phyloP scores from a whole-genome alignment of 1,284 basidiomycete species.

The Flammula alnicola region DNA sequence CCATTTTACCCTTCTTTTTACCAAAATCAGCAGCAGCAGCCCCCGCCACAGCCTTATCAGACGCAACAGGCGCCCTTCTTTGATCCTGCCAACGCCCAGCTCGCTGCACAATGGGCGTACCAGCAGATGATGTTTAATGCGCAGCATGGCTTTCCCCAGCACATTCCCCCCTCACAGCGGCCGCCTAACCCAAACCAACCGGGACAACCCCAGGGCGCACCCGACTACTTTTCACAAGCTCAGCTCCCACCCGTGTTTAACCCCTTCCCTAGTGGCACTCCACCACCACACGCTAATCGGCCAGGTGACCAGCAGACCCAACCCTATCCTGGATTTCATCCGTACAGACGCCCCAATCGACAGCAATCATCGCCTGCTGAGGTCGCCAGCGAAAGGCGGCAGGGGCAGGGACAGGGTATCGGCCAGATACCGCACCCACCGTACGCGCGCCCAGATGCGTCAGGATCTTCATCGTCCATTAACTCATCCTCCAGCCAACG shows the following conservation, averaged over 20 bases:
- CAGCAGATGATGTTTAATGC: slow-evolving; percentile 84
- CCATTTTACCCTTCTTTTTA: slow-evolving; percentile 77
- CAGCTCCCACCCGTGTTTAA: slow-evolving; percentile 57
- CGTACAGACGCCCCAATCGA: slow-evolving; percentile 75
- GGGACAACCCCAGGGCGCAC: slow-evolving; percentile 33
- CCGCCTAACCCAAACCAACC: slow-evolving; percentile 24
- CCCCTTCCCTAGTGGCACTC: slow-evolving; percentile 71
- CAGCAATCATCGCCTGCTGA: slow-evolving; percentile 47
- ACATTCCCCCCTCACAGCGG: slow-evolving; percentile 39
- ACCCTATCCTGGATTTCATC: slow-evolving; percentile 72
- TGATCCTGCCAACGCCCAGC: slow-evolving; percentile 76
- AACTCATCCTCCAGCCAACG: slow-evolving; percentile 67
- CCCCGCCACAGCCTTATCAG: slow-evolving; percentile 38
- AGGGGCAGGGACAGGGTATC: slow-evolving; percentile 51
- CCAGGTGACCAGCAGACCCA: slow-evolving; percentile 38
- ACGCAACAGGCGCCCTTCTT: slow-evolving; percentile 59
- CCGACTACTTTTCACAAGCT: slow-evolving; percentile 61
- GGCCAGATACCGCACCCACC: slow-evolving; percentile 50
- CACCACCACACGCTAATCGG: slow-evolving; percentile 59
- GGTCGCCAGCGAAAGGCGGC: slow-evolving; percentile 22
- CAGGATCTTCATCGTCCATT: slow-evolving; percentile 74
- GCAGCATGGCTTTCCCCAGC: slow-evolving; percentile 56
- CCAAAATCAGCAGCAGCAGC: slow-evolving; percentile 65
- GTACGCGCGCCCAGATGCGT: slow-evolving; percentile 76
- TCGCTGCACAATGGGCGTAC: slow-evolving; percentile 80